These are phyloP conservation scores for Capsicum baccatum DNA, from an alignment of 257 asterid genomes.

Conservation along the genomic window DNA sequence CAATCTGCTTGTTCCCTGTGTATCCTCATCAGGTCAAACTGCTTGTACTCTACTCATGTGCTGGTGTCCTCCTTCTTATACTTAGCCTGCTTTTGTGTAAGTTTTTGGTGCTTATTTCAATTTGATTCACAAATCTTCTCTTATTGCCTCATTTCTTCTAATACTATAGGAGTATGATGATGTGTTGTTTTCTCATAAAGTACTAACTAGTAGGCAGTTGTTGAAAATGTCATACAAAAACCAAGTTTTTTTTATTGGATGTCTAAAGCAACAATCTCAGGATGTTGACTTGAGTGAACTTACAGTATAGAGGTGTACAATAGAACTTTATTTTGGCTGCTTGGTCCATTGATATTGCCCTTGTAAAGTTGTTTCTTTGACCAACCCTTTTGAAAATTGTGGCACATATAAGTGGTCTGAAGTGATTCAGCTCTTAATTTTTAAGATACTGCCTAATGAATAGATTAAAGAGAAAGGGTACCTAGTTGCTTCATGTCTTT, in stretches of 20 bases:
- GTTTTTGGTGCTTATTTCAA: conserved; percentile 45
- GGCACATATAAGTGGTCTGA: background rate
- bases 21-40: conserved; percentile 96
- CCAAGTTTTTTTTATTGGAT: background rate
- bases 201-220: background rate
- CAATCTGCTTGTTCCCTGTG: conserved; percentile 98
- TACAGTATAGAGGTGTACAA: background rate
- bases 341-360: background rate
- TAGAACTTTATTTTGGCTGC: background rate
- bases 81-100: conserved; percentile 79
- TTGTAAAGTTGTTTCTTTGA: conserved; percentile 19
- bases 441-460: background rate
- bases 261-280: background rate
- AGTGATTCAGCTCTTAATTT: conserved; percentile 2
- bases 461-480: background rate
- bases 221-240: background rate
- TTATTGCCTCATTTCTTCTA: conserved; percentile 20
- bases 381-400: conserved; percentile 4
- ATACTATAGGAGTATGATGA: background rate
- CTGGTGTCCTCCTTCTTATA: conserved; percentile 88
- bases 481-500: background rate
- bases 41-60: conserved; percentile 89
- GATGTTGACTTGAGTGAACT: conserved; percentile 10
- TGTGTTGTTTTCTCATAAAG: conserved; percentile 15
- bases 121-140: conserved; percentile 14